Base-by-base conservation (phyloP, 768 basidiomycete species). In the Asterophora parasitica region DNA sequence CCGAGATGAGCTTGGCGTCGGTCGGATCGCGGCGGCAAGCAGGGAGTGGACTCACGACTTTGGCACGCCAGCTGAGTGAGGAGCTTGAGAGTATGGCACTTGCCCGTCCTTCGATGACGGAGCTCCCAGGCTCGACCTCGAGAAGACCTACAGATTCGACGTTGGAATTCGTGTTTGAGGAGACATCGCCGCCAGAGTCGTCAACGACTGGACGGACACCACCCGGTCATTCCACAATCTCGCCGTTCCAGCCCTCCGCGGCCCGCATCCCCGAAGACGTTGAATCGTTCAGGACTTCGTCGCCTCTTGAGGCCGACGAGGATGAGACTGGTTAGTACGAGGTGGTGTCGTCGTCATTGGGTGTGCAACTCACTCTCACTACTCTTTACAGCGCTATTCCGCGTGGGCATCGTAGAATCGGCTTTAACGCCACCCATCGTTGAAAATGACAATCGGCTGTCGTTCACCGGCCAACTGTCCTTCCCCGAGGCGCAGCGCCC, bases 401-500 rank as follows among this genome's bases (percentile, higher is more conserved):
- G 79, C 33, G 59, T 82, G 23, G 76, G 79, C 17, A 59, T 67
- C 27, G 67, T 83, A 5, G 79, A 77, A 50, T 73, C 78, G 0
- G 60, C 73, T 3, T 61, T 68, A 8, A 82, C 78, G 0, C 82
- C 81, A 0, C 66, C 75, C 8, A 65, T 72, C n/a, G 65, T 68
- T 11, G 53, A 62, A 2, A 58, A 64, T 3, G 64, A 71, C 23
- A 68, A 69, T 39, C 76, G 75, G 11, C 42, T 49, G 8, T 75
- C 73, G 4, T 67, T 62, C 43, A 65, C 60, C 13, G 74, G 72
- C 4, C 66, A 73, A 37, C 61, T 73, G 46, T 61, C 63, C 16
- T 58, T 61, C 28, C 43, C 55, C 2, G 42, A 58, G 7, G 53
- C 54, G 26, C 46, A 48, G 19, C 17, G 6, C 23, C 23, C 23